A percentile compares a stretch with the other conserved stretches of the same genome.
These are phyloP conservation scores for Nakazawaea siamensis DNA, from an alignment of 805 yeast species.

Conservation along the genomic window DNA sequence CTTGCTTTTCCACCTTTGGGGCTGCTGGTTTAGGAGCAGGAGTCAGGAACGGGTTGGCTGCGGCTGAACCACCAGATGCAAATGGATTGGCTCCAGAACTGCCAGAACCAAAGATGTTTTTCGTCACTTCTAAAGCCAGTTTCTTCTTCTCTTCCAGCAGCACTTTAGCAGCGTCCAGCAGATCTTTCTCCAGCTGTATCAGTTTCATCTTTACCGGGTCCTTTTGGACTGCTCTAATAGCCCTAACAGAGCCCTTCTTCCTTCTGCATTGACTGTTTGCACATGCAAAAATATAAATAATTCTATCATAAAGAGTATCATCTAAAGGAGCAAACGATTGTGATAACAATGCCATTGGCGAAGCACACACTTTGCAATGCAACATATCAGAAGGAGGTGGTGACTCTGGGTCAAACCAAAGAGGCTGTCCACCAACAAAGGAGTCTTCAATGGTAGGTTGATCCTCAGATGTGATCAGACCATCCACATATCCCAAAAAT, in stretches of 20 bases:
- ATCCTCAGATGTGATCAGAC: constrained; percentile 41
- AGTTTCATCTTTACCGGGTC: constrained; percentile 41
- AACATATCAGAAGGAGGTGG: constrained; percentile 45
- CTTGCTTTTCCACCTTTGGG: background rate
- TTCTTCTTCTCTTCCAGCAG: constrained; percentile 34
- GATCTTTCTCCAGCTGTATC: constrained; percentile 28
- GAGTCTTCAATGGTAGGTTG: constrained; percentile 52
- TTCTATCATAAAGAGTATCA: constrained; percentile 66
- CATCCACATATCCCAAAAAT: constrained; percentile 58
- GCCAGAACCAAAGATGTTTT: constrained; percentile 18
- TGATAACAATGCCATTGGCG: constrained; percentile 54
- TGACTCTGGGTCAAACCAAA: constrained; percentile 60
- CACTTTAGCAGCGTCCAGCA: constrained; percentile 34
- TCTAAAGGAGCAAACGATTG: constrained; percentile 82
- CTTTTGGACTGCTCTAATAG: constrained; percentile 66
- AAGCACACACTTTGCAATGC: constrained; percentile 59
- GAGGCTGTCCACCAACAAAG: constrained; percentile 72
- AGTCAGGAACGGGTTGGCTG: constrained; percentile 13
- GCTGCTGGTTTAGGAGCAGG: constrained; percentile 4
- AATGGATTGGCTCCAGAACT: constrained; percentile 20
- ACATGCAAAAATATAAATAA: constrained; percentile 76
- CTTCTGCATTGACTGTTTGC: constrained; percentile 54
- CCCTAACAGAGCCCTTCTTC: constrained; percentile 62
- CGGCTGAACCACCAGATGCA: constrained; percentile 14
- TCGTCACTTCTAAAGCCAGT: constrained; percentile 26